Percentiles rank a stretch among this genome's conserved stretches.
Evolutionary conservation across 208 protist species (phyloP).

Genomic region (Polymyxa betae): DNA sequence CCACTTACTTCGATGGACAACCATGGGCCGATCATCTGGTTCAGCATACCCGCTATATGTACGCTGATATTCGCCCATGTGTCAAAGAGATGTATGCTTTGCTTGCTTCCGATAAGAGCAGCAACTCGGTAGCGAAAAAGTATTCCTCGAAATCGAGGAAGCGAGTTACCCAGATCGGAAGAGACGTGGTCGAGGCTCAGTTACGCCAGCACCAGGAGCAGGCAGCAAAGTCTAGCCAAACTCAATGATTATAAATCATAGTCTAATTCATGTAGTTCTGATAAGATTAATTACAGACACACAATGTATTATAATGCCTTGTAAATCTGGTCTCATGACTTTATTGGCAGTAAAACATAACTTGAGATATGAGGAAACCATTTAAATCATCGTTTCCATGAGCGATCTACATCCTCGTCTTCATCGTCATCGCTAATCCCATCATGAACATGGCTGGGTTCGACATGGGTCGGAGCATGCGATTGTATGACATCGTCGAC

Average conservation of each 20-base stretch:
- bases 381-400: slow-evolving; percentile 37
- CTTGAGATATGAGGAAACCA: no score
- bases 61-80: slow-evolving; percentile 21
- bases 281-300: no score
- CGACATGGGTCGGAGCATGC: not conserved
- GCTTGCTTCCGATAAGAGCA: not conserved
- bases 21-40: slow-evolving; percentile 37
- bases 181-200: slow-evolving; percentile 19
- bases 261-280: no score
- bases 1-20: slow-evolving; percentile 48
- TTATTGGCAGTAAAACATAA: no score
- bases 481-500: not conserved
- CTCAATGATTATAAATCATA: no score
- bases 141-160: slow-evolving; percentile 16
- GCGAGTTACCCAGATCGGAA: slow-evolving; percentile 33
- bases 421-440: slow-evolving; percentile 14
- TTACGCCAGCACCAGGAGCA: slow-evolving; percentile 40
- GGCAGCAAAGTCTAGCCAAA: no score
- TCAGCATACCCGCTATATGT: slow-evolving; percentile 44
- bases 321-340: no score
- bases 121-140: slow-evolving; percentile 34
- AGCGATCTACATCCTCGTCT: slow-evolving; percentile 12
- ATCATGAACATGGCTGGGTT: not conserved
- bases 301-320: no score
- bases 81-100: slow-evolving; percentile 53